These are phyloP conservation scores for Logfia minima DNA, from an alignment of 129 eudicot genomes.

Conservation along the genomic window DNA sequence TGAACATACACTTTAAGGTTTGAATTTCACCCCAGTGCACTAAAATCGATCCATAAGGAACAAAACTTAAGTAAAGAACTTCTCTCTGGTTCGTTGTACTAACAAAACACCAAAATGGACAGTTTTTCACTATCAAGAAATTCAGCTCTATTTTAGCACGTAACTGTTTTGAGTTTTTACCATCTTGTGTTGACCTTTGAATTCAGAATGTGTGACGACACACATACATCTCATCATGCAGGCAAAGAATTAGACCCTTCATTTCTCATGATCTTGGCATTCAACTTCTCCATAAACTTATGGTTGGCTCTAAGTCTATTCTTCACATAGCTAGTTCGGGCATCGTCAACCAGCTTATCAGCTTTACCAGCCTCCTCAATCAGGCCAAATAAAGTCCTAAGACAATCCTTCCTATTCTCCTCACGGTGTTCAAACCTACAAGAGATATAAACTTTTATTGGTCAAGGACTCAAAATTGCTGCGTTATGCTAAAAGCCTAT, in stretches of 20 bases:
- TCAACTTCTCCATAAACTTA: slow-evolving; percentile 70
- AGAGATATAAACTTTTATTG: not conserved
- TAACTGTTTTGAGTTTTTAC: not conserved
- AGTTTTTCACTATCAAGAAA: slow-evolving; percentile 14
- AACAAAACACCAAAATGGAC: slow-evolving; percentile 18
- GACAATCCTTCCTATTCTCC: slow-evolving; percentile 97
- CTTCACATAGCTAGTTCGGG: slow-evolving; percentile 59
- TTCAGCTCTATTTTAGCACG: not conserved
- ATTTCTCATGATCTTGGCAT: slow-evolving; percentile 46
- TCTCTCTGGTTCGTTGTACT: slow-evolving; percentile 5
- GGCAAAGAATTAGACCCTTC: slow-evolving; percentile 29
- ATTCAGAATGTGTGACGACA: slow-evolving; percentile 6
- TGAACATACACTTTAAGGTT: slow-evolving; percentile 20
- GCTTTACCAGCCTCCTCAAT: slow-evolving; percentile 95
- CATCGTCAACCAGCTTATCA: slow-evolving; percentile 55
- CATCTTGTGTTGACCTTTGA: not conserved
- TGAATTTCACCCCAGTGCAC: slow-evolving; percentile 17
- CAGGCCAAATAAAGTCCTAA: slow-evolving; percentile 66
- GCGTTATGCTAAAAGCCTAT: no score
- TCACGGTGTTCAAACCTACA: slow-evolving; percentile 90
- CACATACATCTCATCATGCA: slow-evolving; percentile 37
- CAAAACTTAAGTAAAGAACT: slow-evolving; percentile 5
- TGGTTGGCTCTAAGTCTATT: slow-evolving; percentile 70
- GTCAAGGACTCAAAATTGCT: slow-evolving; percentile 3
- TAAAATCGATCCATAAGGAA: slow-evolving; percentile 6